Base-by-base conservation (phyloP, 805 yeast genomes). In the Saccharomyces eubayanus region DNA sequence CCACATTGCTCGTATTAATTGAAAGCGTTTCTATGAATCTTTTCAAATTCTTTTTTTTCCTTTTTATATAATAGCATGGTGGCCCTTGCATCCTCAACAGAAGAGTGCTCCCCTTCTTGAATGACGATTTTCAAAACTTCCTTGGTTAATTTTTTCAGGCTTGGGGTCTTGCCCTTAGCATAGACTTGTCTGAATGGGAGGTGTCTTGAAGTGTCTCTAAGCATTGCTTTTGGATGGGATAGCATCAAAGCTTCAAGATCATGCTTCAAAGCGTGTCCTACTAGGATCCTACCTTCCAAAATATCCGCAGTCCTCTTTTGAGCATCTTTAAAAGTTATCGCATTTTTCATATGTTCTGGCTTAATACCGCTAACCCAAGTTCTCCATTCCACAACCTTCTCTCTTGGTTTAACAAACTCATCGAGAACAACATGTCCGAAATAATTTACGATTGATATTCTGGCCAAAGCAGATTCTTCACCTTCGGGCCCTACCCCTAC, bases 301-400 rank as follows among this genome's bases (percentile, higher is more conserved):
- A 89, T 55, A 1, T 79, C 75, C 0, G 81, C 67, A 0, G 82
- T 84, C 50, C 70, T 72, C 27, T 71, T 59, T 65, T 86, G 95
- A 0, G 92, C 95, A 27, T 80, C 80, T 58, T 78, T 75, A 62
- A 87, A 86, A 1, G 81, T 57, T 0, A 85, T 76, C 0, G 97
- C 97, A 46, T 74, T 68, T 29, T 72, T 72, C 87, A 91, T 82
- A 63, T 85, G 80, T 2, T 71, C 68, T 0, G 96, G 89, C 2
- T 83, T 74, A 2, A 91, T 80, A 28, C 98, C 98, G 68, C 92
- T 84, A 21, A 89, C 95, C 86, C 90, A 83, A 0, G 97, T 91
- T 68, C 97, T 77, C 91, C 94, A 91, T 63, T 91, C 95, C 0
- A 91, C 84, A 2, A 91, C 96, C 52, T 72, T 74, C 61, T 85